phyloP scores from a whole-genome alignment of 2,329 filamentous ascomycete species.

The Arthrobotrys pseudoclavata region DNA sequence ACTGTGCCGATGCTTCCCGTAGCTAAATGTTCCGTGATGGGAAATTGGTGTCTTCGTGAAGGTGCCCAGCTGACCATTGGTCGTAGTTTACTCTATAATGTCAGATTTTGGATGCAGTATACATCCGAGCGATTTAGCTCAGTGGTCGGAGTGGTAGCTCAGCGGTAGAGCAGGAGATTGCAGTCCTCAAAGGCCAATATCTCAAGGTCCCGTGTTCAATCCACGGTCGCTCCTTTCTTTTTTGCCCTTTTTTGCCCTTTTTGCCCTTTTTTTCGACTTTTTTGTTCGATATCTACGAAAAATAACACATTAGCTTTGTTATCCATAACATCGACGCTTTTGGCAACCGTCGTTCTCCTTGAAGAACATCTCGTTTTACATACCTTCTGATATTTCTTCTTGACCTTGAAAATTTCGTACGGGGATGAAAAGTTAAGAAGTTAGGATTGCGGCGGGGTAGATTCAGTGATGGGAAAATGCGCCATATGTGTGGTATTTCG shows the following conservation, averaged over 20 bases:
- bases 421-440: not conserved
- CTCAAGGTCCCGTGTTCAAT: slow-evolving; percentile 39
- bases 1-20: no score
- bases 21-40: not conserved
- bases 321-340: not conserved
- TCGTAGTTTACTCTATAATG: not conserved
- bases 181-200: slow-evolving; percentile 11
- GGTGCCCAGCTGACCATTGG: no score
- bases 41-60: no score
- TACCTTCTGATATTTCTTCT: not conserved
- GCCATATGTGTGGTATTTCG: not conserved
- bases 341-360: no score
- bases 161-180: slow-evolving; percentile 39
- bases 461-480: not conserved
- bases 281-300: no score
- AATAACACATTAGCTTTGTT: no score
- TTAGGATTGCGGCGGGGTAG: not conserved
- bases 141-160: slow-evolving; percentile 30
- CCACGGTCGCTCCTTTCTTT: slow-evolving; percentile 35
- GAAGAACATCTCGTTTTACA: no score
- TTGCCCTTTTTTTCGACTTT: not conserved
- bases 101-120: not conserved
- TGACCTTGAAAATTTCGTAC: no score
- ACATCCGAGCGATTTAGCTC: not conserved
- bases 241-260: slow-evolving; percentile 14